Evolutionary conservation across 177 flowering plant genomes (phyloP).

Genomic region (Vitis hybrid): DNA sequence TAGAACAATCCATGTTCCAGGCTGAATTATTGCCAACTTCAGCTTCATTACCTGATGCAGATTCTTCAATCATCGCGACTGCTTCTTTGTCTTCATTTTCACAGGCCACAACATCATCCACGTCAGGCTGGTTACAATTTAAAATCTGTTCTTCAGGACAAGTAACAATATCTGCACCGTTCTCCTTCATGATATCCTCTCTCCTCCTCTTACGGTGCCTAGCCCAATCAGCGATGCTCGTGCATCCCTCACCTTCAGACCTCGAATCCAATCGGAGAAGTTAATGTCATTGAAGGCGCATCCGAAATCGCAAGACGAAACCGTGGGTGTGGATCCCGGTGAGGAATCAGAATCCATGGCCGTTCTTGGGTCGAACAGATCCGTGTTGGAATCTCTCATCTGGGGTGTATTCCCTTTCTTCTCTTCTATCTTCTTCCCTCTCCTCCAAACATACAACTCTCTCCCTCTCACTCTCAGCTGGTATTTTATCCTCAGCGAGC

Average conservation of each 20-base stretch:
- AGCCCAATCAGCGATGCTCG: constrained; percentile 35
- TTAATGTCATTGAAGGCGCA: constrained; percentile 41
- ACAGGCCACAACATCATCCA: constrained; percentile 38
- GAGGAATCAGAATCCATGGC: constrained; percentile 22
- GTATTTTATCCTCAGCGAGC: too few relatives aligned
- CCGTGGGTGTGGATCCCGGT: neutral
- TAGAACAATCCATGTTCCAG: constrained; percentile 63
- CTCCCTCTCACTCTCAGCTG: too few relatives aligned
- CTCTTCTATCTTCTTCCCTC: too few relatives aligned
- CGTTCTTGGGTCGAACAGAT: constrained; percentile 23
- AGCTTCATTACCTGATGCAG: constrained; percentile 76
- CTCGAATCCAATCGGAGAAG: constrained; percentile 36
- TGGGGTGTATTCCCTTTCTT: too few relatives aligned
- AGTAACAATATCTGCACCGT: constrained; percentile 40
- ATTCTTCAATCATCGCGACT: neutral
- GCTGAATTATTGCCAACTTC: constrained; percentile 54
- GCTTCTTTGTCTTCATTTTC: too few relatives aligned
- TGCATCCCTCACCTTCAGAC: constrained; percentile 26
- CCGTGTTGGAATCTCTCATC: constrained; percentile 12
- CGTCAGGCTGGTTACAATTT: constrained; percentile 56
- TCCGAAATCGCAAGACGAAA: constrained; percentile 23
- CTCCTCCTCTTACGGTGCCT: constrained; percentile 38
- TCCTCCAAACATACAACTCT: too few relatives aligned
- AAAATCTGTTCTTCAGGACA: constrained; percentile 64
- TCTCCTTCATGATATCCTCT: constrained; percentile 30